Base-by-base conservation (phyloP, 371 early-diverging fungal genomes). In the Lichtheimia ornata region DNA sequence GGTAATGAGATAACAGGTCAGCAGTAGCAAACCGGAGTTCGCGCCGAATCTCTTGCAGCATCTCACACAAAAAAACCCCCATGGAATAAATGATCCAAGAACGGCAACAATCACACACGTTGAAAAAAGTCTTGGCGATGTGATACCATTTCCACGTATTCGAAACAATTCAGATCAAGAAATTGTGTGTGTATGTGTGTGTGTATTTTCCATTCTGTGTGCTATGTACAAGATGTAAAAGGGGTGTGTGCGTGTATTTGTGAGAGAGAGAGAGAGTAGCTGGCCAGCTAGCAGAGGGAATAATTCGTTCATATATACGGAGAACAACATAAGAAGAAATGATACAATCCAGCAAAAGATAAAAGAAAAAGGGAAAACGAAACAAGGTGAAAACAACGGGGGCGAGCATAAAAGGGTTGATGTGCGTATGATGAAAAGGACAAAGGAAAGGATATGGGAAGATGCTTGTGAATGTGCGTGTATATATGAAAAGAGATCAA, bases 31-130 rank as follows among this genome's bases (percentile, higher is more conserved):
- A 35, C 35, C 35, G 35, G 35, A 35, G 35, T 35, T 35, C 35
- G 35, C 35, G 35, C 35, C 35, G 35, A 35, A 35, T 35, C 4
- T 35, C 35, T 35, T 35, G 35, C 35, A 35, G 35, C 35, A 35
- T 35, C 35, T 35, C 35, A 35, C 35, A 35, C 28, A 28, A 28
- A 35, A 22, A 22, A 22, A n/a, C 30, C 35, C 35, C 47, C 22
- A 47, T 47, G 47, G 47, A 22, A 47, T 47, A 47, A 47, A 22
- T 18, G 22, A 47, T 47, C 47, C 47, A 47, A 47, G 47, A 47
- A 47, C 47, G 47, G 47, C 17, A 47, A 47, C 18, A 47, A 35
- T 35, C 35, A 47, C 47, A 47, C 47, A 47, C 18, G 14, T 5
- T n/a, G n/a, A n/a, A 11, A 9, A 18, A 47, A 22, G 47, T 47